Evolutionary conservation across 2,329 filamentous ascomycete genomes (phyloP).

Genomic region (Thelonectria blattea): DNA sequence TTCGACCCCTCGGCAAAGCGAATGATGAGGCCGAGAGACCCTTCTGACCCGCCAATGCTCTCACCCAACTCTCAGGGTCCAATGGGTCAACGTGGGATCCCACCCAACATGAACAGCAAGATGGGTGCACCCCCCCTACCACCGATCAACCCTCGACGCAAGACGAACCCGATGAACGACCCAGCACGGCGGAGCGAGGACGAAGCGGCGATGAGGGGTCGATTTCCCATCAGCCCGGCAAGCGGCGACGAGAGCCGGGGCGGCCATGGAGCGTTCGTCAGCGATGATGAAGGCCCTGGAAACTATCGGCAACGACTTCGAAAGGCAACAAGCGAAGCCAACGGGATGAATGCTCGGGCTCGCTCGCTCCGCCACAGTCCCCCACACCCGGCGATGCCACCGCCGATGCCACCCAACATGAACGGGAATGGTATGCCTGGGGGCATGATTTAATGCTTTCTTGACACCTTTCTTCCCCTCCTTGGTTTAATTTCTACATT

Average conservation of each 20-base stretch:
- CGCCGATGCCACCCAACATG: constrained; percentile 38
- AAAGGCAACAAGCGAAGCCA: constrained; percentile 51
- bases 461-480: constrained; percentile 13
- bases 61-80: constrained; percentile 54
- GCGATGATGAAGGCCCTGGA: constrained; percentile 46
- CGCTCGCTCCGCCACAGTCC: constrained; percentile 38
- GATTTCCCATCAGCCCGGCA: constrained; percentile 30
- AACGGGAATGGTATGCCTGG: constrained; percentile 46
- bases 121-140: constrained; percentile 57
- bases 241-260: constrained; percentile 37
- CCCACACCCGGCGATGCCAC: constrained; percentile 34
- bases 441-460: constrained; percentile 51
- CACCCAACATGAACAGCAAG: constrained; percentile 46
- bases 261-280: constrained; percentile 34
- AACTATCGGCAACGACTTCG: constrained; percentile 49
- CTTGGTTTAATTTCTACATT: constrained; percentile 24
- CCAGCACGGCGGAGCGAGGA: constrained; percentile 46
- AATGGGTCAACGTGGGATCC: constrained; percentile 47
- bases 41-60: constrained; percentile 57
- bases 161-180: constrained; percentile 49
- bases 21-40: constrained; percentile 53
- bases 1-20: constrained; percentile 41
- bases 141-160: constrained; percentile 64
- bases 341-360: constrained; percentile 40
- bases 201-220: constrained; percentile 33